Evolutionary conservation across 495 filamentous ascomycete genomes (phyloP).

Genomic region (Penicillium malachiteum): DNA sequence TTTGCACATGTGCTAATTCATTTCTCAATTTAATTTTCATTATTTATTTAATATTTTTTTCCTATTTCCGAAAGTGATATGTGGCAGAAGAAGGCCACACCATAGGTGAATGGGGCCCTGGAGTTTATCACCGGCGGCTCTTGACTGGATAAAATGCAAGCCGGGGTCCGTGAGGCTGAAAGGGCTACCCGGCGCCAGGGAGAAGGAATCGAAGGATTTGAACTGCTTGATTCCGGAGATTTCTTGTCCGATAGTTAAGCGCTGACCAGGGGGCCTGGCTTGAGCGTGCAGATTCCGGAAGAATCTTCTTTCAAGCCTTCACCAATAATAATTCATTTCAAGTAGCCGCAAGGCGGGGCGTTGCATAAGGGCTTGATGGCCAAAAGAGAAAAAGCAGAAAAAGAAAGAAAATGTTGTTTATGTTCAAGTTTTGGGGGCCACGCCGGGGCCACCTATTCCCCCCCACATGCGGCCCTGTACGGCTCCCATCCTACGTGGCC

Average conservation of each 20-base stretch:
- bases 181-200: conserved; percentile 9
- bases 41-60: background rate
- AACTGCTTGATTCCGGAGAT: conserved; percentile 15
- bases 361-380: background rate
- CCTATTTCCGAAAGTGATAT: background rate
- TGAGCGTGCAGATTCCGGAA: conserved; percentile 6
- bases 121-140: conserved; percentile 18
- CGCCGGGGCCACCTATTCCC: background rate
- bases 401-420: background rate
- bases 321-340: conserved; percentile 1
- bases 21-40: background rate
- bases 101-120: background rate
- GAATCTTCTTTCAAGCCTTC: conserved; percentile 9
- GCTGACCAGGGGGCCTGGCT: conserved; percentile 12
- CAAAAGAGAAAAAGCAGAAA: background rate
- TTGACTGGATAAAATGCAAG: conserved; percentile 20
- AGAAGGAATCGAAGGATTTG: no score
- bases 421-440: background rate
- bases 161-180: conserved; percentile 27
- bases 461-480: background rate
- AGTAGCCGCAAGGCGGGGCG: conserved; percentile 5
- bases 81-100: background rate
- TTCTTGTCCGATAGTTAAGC: conserved; percentile 31
- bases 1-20: background rate
- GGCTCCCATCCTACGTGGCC: background rate